These are phyloP conservation scores for Musa schizocarpa DNA, from an alignment of 176 grass and related monocot genomes.

Conservation along the genomic window DNA sequence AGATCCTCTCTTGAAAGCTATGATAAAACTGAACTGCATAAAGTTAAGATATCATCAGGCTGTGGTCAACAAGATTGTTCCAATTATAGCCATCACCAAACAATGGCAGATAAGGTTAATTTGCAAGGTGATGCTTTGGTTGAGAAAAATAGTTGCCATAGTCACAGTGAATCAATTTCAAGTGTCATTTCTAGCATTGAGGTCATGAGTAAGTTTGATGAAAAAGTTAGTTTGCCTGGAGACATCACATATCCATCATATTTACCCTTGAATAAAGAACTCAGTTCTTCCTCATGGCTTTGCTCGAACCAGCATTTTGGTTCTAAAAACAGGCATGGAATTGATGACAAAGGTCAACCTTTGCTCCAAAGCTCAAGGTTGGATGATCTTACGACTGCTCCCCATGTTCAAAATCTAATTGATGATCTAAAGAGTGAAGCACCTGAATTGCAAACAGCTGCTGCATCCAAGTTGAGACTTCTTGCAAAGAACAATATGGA, in stretches of 20 bases:
- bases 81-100: slow-evolving; percentile 1
- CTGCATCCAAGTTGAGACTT: slow-evolving; percentile 34
- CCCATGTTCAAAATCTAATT: slow-evolving; percentile 26
- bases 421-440: slow-evolving; percentile 23
- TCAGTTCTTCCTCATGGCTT: slow-evolving; percentile 10
- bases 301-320: slow-evolving; percentile 8
- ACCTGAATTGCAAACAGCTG: slow-evolving; percentile 27
- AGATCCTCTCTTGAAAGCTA: slow-evolving; percentile 15
- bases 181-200: slow-evolving; percentile 42
- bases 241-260: slow-evolving; percentile 11
- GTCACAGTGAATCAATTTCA: slow-evolving; percentile 31
- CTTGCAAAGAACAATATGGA: slow-evolving; percentile 35
- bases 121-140: slow-evolving; percentile 14
- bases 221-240: slow-evolving; percentile 19
- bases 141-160: slow-evolving; percentile 30
- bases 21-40: slow-evolving; percentile 19
- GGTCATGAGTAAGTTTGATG: slow-evolving; percentile 30
- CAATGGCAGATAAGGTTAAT: not conserved
- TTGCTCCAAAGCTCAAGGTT: not conserved
- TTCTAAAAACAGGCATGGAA: not conserved
- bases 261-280: slow-evolving; percentile 14
- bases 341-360: slow-evolving; percentile 2
- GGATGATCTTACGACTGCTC: slow-evolving; percentile 20
- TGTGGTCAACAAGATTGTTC: slow-evolving; percentile 17
- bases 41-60: slow-evolving; percentile 21